Percentiles rank a stretch among this genome's conserved stretches.
These are phyloP conservation scores for Retiboletus flavoniger DNA, from an alignment of 1,284 basidiomycete species.

Conservation along the genomic window DNA sequence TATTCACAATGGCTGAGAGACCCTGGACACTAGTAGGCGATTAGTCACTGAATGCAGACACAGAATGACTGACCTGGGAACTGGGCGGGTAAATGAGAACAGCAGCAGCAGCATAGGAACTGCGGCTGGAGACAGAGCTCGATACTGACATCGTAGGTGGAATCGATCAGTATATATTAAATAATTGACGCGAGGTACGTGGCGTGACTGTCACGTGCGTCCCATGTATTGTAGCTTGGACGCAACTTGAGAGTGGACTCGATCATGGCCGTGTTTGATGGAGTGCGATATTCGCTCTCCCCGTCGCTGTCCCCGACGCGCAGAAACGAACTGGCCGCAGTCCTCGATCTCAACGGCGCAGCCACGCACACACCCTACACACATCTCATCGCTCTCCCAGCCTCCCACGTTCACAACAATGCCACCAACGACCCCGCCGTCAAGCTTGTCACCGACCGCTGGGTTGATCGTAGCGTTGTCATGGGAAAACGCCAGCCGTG, in stretches of 20 bases:
- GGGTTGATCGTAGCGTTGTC: slow-evolving; percentile 67
- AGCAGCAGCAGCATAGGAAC: background rate
- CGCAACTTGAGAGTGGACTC: too few relatives aligned
- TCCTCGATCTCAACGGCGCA: slow-evolving; percentile 47
- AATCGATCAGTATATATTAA: background rate
- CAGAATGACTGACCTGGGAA: too few relatives aligned
- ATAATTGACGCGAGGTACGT: too few relatives aligned
- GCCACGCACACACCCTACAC: slow-evolving; percentile 39
- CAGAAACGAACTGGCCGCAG: slow-evolving; percentile 31
- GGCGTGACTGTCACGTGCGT: too few relatives aligned
- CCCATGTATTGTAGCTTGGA: too few relatives aligned
- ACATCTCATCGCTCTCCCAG: slow-evolving; percentile 37
- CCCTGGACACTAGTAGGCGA: too few relatives aligned
- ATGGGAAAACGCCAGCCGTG: slow-evolving; percentile 60
- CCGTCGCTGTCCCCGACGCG: slow-evolving; percentile 32
- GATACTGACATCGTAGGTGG: background rate
- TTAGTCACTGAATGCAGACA: too few relatives aligned
- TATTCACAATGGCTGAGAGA: background rate
- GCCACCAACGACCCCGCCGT: slow-evolving; percentile 15
- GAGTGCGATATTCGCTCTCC: slow-evolving; percentile 36
- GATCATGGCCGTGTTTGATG: slow-evolving; percentile 31
- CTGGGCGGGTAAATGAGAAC: background rate
- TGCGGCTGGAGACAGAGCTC: background rate
- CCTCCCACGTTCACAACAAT: slow-evolving; percentile 23
- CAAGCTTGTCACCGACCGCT: slow-evolving; percentile 53